Base-by-base conservation (phyloP, 768 basidiomycete genomes). In the Podaxis rugospora region DNA sequence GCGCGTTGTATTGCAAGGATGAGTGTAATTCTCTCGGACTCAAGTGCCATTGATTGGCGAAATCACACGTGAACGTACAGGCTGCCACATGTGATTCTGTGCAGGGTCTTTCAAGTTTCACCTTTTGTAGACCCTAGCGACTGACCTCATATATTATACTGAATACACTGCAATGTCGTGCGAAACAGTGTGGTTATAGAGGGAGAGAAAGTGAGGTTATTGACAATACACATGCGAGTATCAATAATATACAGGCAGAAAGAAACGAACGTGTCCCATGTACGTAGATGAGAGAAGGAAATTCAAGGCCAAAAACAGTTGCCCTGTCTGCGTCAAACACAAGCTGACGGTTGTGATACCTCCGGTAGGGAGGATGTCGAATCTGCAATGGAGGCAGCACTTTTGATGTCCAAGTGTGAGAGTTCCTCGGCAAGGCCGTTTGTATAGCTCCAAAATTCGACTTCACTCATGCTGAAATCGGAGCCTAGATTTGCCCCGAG, bases 381-480 rank as follows among this genome's bases (percentile, higher is more conserved):
- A 25, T 37, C 52, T 21, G 23, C 9, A 9, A 23, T 36, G 9
- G 52, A 54, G n/a, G 14, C 47, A 16, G 44, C 5, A 6, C 42
- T 40, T 23, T n/a, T 28, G 32, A 23, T 42, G 28, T 58, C 35
- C 23, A 58, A n/a, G 25, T n/a, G 49, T 21, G 44, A 52, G 49
- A 59, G 25, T 28, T 51, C 57, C n/a, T 66, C 66, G 18, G 42
- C 62, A 51, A 69, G 58, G 28, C 61, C 66, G 58, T 68, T 69
- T 7, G 69, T 68, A 66, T 89, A 90, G 64, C 88, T 90, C 85
- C 86, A 90, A 65, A 90, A 90, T 63, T 88, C 84, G 10, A 87
- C 71, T 57, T 79, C 79, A 25, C 68, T 71, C 14, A 68, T 68
- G n/a, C 74, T 71, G 50, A 71, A 71, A 13, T 71, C 64, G 18